Evolutionary conservation across 805 yeast genomes (phyloP).

Genomic region (Maudiozyma pseudohumilis): DNA sequence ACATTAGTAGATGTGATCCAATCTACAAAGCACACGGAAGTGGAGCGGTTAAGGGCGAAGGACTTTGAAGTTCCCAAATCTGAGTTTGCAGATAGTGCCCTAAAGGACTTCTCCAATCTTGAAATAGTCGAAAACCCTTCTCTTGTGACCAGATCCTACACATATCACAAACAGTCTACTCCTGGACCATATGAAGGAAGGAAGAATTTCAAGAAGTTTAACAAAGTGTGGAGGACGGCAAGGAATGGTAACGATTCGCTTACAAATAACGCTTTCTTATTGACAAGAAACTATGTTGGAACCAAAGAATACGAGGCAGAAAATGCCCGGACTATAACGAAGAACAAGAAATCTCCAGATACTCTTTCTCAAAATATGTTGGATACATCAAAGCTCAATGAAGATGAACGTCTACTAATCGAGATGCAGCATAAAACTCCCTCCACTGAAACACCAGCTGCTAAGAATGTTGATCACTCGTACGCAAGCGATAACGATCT

Average conservation of each 20-base stretch:
- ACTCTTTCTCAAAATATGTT: background rate
- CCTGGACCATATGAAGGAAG: conserved; percentile 22
- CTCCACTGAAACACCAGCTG: too few species aligned
- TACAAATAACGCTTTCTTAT: conserved; percentile 18
- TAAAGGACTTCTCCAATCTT: conserved; percentile 25
- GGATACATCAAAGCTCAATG: background rate
- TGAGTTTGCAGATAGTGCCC: conserved; percentile 26
- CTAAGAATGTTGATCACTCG: background rate
- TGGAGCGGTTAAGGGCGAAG: conserved; percentile 18
- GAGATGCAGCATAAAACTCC: background rate
- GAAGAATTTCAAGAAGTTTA: conserved; percentile 34
- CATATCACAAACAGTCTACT: too few species aligned
- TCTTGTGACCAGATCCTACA: conserved; percentile 10
- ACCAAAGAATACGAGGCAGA: conserved; percentile 18
- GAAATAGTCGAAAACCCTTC: conserved; percentile 29
- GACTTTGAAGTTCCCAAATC: conserved; percentile 19
- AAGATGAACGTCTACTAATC: conserved; percentile 1
- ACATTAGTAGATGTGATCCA: conserved; percentile 28
- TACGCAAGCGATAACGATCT: background rate
- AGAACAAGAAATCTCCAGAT: background rate
- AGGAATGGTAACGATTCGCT: conserved; percentile 5
- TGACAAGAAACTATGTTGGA: conserved; percentile 29
- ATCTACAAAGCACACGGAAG: conserved; percentile 25
- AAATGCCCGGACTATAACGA: background rate
- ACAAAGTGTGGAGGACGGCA: conserved; percentile 22